Evolutionary conservation across 768 basidiomycete genomes (phyloP).

Genomic region (Tylopilus intermedius): DNA sequence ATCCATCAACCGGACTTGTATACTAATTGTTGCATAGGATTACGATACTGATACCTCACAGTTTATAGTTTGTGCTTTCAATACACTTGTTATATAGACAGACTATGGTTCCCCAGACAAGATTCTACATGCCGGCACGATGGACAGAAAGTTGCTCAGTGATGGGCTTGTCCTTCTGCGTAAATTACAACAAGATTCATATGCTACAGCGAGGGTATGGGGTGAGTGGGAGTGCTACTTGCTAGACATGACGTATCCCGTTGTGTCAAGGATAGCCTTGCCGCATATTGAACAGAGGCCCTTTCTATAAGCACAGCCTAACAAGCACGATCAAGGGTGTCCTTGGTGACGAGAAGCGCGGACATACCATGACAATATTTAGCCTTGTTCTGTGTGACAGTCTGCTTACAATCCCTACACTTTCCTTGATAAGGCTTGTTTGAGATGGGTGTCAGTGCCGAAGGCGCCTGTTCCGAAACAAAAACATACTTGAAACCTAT

Average conservation of each 20-base stretch:
- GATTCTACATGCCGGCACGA: background rate
- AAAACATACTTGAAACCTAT: slow-evolving; percentile 64
- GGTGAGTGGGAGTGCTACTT: slow-evolving; percentile 41
- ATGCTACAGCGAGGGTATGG: slow-evolving; percentile 25
- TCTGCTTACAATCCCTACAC: slow-evolving; percentile 84
- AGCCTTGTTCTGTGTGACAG: slow-evolving; percentile 78
- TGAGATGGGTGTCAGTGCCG: background rate
- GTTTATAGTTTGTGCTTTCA: no score
- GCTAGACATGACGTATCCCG: slow-evolving; percentile 79
- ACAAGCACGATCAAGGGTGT: slow-evolving; percentile 4
- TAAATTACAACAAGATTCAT: slow-evolving; percentile 14
- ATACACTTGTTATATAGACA: no score
- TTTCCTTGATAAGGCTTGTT: slow-evolving; percentile 76
- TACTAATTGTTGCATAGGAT: background rate
- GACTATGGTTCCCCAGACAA: background rate
- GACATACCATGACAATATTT: slow-evolving; percentile 83
- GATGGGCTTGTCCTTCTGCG: background rate
- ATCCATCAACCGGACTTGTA: slow-evolving; percentile 10
- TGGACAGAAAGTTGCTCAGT: background rate
- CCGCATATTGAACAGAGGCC: slow-evolving; percentile 85
- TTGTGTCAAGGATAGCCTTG: slow-evolving; percentile 79
- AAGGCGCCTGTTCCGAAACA: slow-evolving; percentile 9
- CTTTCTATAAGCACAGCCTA: slow-evolving; percentile 86
- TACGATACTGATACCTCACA: no score
- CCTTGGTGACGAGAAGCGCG: slow-evolving; percentile 2